A percentile compares a stretch with the other conserved stretches of the same genome.
phyloP scores from a whole-genome alignment of 73 alveolate species.

The Blepharisma stoltei region DNA sequence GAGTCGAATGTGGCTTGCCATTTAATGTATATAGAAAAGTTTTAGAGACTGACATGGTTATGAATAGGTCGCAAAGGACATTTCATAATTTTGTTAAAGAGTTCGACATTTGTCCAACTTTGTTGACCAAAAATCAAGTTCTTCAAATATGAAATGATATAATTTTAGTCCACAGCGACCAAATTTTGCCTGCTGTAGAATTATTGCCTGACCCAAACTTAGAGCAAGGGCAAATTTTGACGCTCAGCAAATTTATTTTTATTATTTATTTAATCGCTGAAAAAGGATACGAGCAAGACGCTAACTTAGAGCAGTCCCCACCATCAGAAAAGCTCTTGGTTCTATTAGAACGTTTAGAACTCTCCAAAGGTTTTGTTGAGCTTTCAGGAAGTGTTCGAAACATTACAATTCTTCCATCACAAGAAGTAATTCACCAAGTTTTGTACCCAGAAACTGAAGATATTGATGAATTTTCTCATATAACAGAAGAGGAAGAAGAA shows the following conservation, averaged over 20 bases:
- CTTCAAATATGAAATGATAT: conserved; percentile 20
- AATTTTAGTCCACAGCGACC: not conserved
- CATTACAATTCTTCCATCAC: not conserved
- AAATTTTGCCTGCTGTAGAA: conserved; percentile 4
- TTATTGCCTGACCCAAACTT: conserved; percentile 16
- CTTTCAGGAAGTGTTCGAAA: not conserved
- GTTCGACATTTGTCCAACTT: conserved; percentile 16
- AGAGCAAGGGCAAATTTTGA: conserved; percentile 23
- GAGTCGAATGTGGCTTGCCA: too few relatives aligned
- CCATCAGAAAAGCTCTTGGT: conserved; percentile 26
- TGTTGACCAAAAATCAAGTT: conserved; percentile 13
- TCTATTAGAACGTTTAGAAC: conserved; percentile 7
- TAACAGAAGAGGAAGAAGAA: conserved; percentile 9
- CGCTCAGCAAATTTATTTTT: conserved; percentile 15
- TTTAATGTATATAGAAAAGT: too few relatives aligned
- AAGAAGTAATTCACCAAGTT: conserved; percentile 21
- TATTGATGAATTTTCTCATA: conserved; percentile 28
- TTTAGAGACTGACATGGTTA: not conserved
- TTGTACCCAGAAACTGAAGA: conserved; percentile 18
- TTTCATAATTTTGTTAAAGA: not conserved
- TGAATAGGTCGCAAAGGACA: conserved; percentile 21
- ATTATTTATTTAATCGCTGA: conserved; percentile 17
- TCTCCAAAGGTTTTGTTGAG: conserved; percentile 13
- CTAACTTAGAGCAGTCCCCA: conserved; percentile 17
- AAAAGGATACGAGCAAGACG: conserved; percentile 27